These are phyloP conservation scores for Syncephalis fuscata DNA, from an alignment of 371 early-diverging fungal genomes.

Conservation along the genomic window DNA sequence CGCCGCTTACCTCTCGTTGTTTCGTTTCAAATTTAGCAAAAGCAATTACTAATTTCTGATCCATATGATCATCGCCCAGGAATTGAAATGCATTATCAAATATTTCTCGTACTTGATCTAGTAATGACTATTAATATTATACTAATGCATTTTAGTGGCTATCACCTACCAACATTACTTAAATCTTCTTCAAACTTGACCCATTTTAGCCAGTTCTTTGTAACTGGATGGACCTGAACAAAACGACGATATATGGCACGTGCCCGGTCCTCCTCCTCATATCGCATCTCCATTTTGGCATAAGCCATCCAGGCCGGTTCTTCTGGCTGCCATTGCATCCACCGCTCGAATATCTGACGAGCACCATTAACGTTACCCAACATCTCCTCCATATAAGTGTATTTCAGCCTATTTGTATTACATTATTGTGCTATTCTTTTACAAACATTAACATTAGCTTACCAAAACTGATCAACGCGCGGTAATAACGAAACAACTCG, in stretches of 20 bases:
- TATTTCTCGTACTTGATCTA: conserved; percentile 67
- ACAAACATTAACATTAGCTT: conserved; percentile 6
- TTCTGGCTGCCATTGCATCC: conserved; percentile 97
- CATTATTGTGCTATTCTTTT: too few species aligned
- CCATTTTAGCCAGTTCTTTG: conserved; percentile 95
- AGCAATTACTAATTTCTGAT: conserved; percentile 76
- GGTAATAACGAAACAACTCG: conserved; percentile 81
- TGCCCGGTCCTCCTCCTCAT: conserved; percentile 69
- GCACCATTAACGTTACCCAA: conserved; percentile 81
- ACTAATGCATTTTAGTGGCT: not conserved
- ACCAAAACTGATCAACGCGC: conserved; percentile 93
- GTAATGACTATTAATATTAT: too few species aligned
- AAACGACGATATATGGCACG: conserved; percentile 69
- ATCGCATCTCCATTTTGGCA: conserved; percentile 84
- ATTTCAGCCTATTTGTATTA: conserved; percentile 57
- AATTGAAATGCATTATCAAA: conserved; percentile 76
- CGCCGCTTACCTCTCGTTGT: conserved; percentile 46
- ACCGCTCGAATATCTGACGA: conserved; percentile 88
- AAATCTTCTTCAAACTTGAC: conserved; percentile 85
- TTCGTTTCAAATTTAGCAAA: conserved; percentile 93
- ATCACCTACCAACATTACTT: conserved; percentile 32
- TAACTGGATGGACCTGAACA: conserved; percentile 75
- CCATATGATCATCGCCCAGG: conserved; percentile 74
- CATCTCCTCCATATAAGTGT: conserved; percentile 93
- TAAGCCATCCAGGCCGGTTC: conserved; percentile 89